A percentile compares a stretch with the other conserved stretches of the same genome.
phyloP scores from a whole-genome alignment of 495 filamentous ascomycete species.

The Pseudotulostoma volvatum region DNA sequence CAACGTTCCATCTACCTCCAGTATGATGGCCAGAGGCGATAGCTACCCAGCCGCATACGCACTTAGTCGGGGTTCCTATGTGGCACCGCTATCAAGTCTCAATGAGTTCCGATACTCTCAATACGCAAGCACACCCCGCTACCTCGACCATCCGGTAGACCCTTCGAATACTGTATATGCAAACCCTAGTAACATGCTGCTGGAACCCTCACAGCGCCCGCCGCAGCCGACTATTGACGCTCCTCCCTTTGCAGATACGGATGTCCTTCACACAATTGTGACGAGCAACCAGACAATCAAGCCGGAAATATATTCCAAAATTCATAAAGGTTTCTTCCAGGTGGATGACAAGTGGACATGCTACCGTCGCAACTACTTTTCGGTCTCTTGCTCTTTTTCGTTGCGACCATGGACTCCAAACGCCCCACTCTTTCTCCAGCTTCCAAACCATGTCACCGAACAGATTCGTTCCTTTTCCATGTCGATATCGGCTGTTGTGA shows the following conservation, averaged over 20 bases:
- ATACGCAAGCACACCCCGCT: constrained; percentile 22
- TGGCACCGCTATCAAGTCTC: constrained; percentile 15
- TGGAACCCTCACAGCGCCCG: constrained; percentile 20
- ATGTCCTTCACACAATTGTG: constrained; percentile 38
- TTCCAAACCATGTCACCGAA: constrained; percentile 36
- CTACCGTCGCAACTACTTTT: constrained; percentile 90
- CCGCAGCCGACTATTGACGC: constrained; percentile 19
- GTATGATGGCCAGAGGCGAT: constrained; percentile 21
- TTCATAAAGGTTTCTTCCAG: constrained; percentile 86
- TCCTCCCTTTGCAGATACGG: constrained; percentile 44
- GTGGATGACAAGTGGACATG: constrained; percentile 86
- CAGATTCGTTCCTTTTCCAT: constrained; percentile 56
- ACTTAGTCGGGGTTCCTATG: constrained; percentile 17
- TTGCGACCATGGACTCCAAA: constrained; percentile 35
- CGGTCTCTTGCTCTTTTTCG: constrained; percentile 66
- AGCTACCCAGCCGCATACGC: constrained; percentile 21
- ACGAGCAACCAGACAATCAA: constrained; percentile 47
- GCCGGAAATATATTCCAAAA: constrained; percentile 65
- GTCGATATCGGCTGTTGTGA: constrained; percentile 72
- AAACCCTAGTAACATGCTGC: constrained; percentile 11
- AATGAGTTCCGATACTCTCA: constrained; percentile 19
- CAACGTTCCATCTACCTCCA: constrained; percentile 13
- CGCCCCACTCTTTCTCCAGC: constrained; percentile 31
- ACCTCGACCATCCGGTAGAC: constrained; percentile 20
- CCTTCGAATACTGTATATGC: constrained; percentile 18